phyloP scores from a whole-genome alignment of 805 yeast genomes.

The Starmerella khaoyaiensis region DNA sequence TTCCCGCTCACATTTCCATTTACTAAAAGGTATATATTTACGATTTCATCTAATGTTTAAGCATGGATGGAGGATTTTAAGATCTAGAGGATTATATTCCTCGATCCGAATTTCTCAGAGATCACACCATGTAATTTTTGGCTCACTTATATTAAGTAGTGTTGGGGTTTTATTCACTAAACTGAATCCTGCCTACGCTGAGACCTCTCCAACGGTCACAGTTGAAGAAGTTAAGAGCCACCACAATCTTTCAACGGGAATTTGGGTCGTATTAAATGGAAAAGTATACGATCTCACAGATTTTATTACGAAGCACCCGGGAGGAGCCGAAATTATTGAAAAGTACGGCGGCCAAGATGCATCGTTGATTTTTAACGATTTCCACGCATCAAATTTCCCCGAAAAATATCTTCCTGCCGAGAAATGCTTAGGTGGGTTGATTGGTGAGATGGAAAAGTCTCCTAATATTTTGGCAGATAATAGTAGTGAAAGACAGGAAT shows the following conservation, averaged over 20 bases:
- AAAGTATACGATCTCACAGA: slow-evolving; percentile 68
- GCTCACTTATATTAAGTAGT: too few relatives aligned
- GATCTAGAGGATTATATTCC: too few relatives aligned
- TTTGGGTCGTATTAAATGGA: slow-evolving; percentile 77
- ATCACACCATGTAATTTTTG: too few relatives aligned
- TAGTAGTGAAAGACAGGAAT: slow-evolving; percentile 35
- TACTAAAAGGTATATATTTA: too few relatives aligned
- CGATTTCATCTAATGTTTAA: too few relatives aligned
- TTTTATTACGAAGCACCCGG: slow-evolving; percentile 46
- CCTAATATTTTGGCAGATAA: slow-evolving; percentile 29
- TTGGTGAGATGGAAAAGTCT: slow-evolving; percentile 11
- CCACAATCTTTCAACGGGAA: slow-evolving; percentile 42
- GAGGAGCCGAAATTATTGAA: slow-evolving; percentile 43
- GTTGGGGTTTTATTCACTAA: too few relatives aligned
- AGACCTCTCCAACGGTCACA: slow-evolving; percentile 7
- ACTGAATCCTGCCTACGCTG: too few relatives aligned
- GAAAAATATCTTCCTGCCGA: slow-evolving; percentile 45
- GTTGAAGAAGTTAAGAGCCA: slow-evolving; percentile 36
- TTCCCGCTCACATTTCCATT: too few relatives aligned
- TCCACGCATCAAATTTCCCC: slow-evolving; percentile 78
- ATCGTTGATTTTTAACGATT: slow-evolving; percentile 68
- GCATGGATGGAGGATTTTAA: too few relatives aligned
- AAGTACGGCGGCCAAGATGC: slow-evolving; percentile 60
- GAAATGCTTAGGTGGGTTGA: slow-evolving; percentile 47
- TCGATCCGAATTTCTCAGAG: too few relatives aligned